Evolutionary conservation across 805 yeast genomes (phyloP), one percentile per base, ranked within the genome.

Genomic region (Barnettozyma sucrosica): DNA sequence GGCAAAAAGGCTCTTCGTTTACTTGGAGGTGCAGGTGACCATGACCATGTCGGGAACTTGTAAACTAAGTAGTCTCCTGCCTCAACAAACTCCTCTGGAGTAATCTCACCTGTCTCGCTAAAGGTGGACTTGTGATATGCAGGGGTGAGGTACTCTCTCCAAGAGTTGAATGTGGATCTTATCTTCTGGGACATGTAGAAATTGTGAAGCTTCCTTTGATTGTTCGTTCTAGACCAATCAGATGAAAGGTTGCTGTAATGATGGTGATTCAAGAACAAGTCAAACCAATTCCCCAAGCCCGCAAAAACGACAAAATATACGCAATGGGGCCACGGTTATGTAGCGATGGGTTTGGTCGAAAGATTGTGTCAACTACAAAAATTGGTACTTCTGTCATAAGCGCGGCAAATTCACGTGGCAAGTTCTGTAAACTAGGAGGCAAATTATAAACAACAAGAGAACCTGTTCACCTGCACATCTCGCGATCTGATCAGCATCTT

Each of bases 1-100:
- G 99, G 99, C 50, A 93, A 67, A 56, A 89, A 93, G 52, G 80
- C 84, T 53, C 82, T 77, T 42, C 63, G 68, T 54, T 73, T 76
- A 8, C 75, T 69, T 13, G 71, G 66, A 14, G 84, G 77, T 1
- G 84, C 81, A 3, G 79, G 69, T 2, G 79, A 69, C 99, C 99
- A 93, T 52, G 81, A 80, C 99, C 99, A 93, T 1, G 98, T 93
- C 2, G 99, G 98, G 64, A 93, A 93, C 71, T 85, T 87, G 66
- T 81, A 83, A 28, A 83, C 90, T 49, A 93, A 69, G 65, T 89
- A 93, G 64, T 93, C 97, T 20, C 99, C 99, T 3, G 99, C 97
- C 47, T 71, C 72, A 9, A 89, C 92, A 67, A 93, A 93, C 65
- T 93, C 99, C 46, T 88, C 96, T 1, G 99, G 99, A 1, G 96